Base-by-base conservation (phyloP, 2,329 filamentous ascomycete species). In the Chaetomiaceae sp. region DNA sequence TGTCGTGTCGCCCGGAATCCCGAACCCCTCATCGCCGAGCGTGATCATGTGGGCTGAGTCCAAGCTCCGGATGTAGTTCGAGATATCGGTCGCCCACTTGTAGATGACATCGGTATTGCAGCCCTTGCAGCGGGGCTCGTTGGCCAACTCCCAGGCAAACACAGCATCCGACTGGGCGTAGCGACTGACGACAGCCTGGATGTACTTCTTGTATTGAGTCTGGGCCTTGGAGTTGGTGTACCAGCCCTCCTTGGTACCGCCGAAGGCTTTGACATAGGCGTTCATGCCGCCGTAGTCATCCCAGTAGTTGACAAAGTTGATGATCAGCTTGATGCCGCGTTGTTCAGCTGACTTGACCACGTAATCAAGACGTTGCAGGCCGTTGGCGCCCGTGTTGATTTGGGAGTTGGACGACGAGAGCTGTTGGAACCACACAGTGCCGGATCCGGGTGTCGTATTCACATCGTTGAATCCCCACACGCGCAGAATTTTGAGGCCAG, bases 271-370 rank as follows among this genome's bases (percentile, higher is more conserved):
- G 40, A 75, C 74, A 60, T 85, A 85, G 1, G 78, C 77, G 10
- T 73, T 71, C 69, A 85, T 84, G 43, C 83, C 82, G 25, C 81
- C 83, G 38, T 85, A 86, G 62, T 87, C 85, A 41, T 72, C 73
- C 83, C 84, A 88, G 69, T 87, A 81, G 69, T 87, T 87, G 51
- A 86, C 80, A 38, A 86, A 81, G 59, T 81, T 78, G 63, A 84
- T 77, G 56, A 87, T 83, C 5, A 86, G 70, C 65, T 84, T 84
- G 59, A 87, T 73, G 4, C 78, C 79, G 49, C 78, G 72, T 50
- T 73, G 71, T 65, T 84, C 81, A 5, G 83, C 83, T 0, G 78
- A 71, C 34, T 73, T 65, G 48, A 87, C 82, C 1, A 86, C 81
- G 48, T 80, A 80, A 62, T 87, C 84, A 2, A 87, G 76, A 13